A percentile compares a stretch with the other conserved stretches of the same genome.
These are phyloP conservation scores for Jaltomata sinuosa DNA, from an alignment of 257 asterid species.

Conservation along the genomic window DNA sequence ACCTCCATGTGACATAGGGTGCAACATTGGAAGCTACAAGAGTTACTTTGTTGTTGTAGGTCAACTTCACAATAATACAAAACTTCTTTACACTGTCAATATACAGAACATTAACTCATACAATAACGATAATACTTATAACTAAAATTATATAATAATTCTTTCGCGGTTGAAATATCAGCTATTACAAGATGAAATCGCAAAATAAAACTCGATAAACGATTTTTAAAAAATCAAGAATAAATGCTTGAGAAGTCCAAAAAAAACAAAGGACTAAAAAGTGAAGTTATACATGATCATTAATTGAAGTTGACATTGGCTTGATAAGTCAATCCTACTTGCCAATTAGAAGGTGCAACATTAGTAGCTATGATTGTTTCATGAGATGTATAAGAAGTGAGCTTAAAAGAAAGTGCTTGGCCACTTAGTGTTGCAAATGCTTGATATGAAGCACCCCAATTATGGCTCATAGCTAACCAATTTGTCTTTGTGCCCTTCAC, in stretches of 20 bases:
- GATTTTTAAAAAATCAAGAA: not conserved
- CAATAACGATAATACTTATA: not conserved
- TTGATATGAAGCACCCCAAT: conserved; percentile 91
- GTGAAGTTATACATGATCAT: conserved; percentile 6
- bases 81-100: not conserved
- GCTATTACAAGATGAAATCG: not conserved
- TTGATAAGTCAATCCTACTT: conserved; percentile 44
- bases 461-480: conserved; percentile 92
- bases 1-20: not conserved
- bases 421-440: conserved; percentile 63
- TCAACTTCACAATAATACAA: not conserved
- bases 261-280: not conserved
- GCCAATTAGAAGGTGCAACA: conserved; percentile 69
- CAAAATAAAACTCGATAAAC: not conserved
- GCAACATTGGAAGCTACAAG: not conserved
- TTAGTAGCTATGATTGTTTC: conserved; percentile 43
- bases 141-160: not conserved
- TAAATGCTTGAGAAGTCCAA: not conserved
- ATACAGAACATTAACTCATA: not conserved
- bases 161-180: not conserved
- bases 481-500: conserved; percentile 68
- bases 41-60: not conserved
- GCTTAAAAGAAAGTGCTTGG: conserved; percentile 58
- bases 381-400: conserved; percentile 46
- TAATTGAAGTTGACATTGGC: conserved; percentile 45